Evolutionary conservation across 2,329 filamentous ascomycete genomes (phyloP).

Genomic region (Plenodomus lindquistii): DNA sequence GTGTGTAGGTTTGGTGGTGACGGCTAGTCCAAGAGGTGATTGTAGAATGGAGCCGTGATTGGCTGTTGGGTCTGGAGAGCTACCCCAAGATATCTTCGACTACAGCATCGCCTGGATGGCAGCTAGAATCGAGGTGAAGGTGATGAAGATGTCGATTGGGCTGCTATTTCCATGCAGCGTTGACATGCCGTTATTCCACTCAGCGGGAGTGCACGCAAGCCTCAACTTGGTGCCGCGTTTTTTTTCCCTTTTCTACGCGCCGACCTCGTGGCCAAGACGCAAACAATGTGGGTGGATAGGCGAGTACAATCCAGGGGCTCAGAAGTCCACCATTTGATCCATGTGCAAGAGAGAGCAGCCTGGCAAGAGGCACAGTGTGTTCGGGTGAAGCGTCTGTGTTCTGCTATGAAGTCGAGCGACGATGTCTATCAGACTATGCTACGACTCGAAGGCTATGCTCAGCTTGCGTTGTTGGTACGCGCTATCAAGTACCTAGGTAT

Average conservation of each 20-base stretch:
- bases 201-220: slow-evolving; percentile 30
- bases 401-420: slow-evolving; percentile 74
- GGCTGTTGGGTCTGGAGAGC: too few relatives aligned
- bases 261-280: slow-evolving; percentile 26
- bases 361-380: slow-evolving; percentile 46
- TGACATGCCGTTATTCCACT: neutral
- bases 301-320: slow-evolving; percentile 17
- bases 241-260: slow-evolving; percentile 22
- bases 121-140: neutral
- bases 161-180: neutral
- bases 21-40: neutral
- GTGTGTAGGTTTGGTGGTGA: neutral
- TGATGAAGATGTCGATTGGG: neutral
- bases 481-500: slow-evolving; percentile 65
- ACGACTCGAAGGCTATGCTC: slow-evolving; percentile 50
- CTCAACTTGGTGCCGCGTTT: slow-evolving; percentile 24
- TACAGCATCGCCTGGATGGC: neutral
- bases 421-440: slow-evolving; percentile 61
- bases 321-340: neutral
- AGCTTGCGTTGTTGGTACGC: slow-evolving; percentile 56
- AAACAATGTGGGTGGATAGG: slow-evolving; percentile 20
- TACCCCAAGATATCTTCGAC: neutral
- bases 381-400: slow-evolving; percentile 54
- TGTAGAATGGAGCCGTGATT: neutral
- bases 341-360: slow-evolving; percentile 23